Percentiles rank a stretch among this genome's conserved stretches.
Conservation (phyloP, 2,329 filamentous ascomycete genomes). For the Talaromyces funiculosus region DNA sequence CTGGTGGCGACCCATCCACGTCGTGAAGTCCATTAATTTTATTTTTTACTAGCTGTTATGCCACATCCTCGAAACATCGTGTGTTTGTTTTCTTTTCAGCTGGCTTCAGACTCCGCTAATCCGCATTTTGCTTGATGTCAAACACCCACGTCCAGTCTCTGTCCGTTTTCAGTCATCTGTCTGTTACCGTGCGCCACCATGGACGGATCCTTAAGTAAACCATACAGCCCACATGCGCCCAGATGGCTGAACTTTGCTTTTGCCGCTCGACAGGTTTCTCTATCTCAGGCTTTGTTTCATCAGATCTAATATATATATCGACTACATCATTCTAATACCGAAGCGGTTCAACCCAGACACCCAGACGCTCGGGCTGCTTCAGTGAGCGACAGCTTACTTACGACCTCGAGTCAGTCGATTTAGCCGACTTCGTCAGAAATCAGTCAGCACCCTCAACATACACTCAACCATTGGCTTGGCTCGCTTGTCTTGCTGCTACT, state of each 20-base stretch:
- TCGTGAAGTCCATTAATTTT: no score
- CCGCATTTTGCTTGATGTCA: background rate
- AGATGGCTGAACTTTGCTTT: conserved; percentile 1
- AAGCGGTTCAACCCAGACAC: background rate
- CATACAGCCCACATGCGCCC: background rate
- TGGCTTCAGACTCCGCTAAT: conserved; percentile 7
- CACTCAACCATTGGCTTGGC: background rate
- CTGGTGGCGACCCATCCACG: conserved; percentile 4
- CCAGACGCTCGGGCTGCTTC: background rate
- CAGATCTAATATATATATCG: background rate
- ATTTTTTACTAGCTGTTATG: background rate
- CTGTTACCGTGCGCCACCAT: conserved; percentile 6
- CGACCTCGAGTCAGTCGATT: background rate
- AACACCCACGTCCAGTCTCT: background rate
- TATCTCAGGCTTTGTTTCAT: background rate
- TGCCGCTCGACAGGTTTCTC: background rate
- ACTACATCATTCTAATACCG: background rate
- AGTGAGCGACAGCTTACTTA: background rate
- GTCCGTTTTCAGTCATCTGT: conserved; percentile 7
- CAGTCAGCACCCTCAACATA: background rate
- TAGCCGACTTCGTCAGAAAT: background rate
- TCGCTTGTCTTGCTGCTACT: background rate
- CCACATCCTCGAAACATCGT: background rate
- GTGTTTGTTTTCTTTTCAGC: conserved; percentile 3
- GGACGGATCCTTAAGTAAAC: conserved; percentile 1